Evolutionary conservation across 192 early-diverging fungal genomes (phyloP).

Genomic region (Chytriomyces hyalinus): DNA sequence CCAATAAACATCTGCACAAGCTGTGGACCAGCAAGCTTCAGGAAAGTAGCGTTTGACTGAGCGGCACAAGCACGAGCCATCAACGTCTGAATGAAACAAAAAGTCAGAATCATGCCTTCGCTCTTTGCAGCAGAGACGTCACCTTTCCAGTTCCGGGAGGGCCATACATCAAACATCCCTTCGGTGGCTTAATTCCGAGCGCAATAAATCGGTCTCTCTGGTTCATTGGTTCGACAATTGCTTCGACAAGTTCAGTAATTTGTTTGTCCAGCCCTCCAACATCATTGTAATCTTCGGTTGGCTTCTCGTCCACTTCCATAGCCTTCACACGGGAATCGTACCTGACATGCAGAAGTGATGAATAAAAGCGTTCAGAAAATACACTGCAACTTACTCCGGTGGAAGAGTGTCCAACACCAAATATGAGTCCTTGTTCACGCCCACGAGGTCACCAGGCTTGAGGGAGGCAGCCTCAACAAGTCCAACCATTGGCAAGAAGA

Average conservation of each 20-base stretch:
- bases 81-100: constrained; percentile 62
- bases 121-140: neutral
- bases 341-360: constrained; percentile 43
- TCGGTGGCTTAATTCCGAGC: constrained; percentile 98
- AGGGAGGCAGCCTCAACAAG: constrained; percentile 87
- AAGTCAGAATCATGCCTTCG: neutral
- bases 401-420: constrained; percentile 95
- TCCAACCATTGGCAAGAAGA: constrained; percentile 97
- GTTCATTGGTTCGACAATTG: constrained; percentile 97
- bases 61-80: constrained; percentile 98
- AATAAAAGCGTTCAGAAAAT: neutral
- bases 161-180: constrained; percentile 93
- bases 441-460: constrained; percentile 96
- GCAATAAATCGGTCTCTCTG: constrained; percentile 93
- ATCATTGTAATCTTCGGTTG: constrained; percentile 96
- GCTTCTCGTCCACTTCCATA: constrained; percentile 99
- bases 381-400: constrained; percentile 72
- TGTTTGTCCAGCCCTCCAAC: constrained; percentile 94
- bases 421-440: constrained; percentile 98
- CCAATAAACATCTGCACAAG: constrained; percentile 81
- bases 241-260: constrained; percentile 96
- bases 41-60: constrained; percentile 92
- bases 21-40: constrained; percentile 96
- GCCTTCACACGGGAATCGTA: constrained; percentile 98
- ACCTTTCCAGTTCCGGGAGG: constrained; percentile 95